phyloP scores from a whole-genome alignment of 2,329 filamentous ascomycete species.

The Penicillium sp. region DNA sequence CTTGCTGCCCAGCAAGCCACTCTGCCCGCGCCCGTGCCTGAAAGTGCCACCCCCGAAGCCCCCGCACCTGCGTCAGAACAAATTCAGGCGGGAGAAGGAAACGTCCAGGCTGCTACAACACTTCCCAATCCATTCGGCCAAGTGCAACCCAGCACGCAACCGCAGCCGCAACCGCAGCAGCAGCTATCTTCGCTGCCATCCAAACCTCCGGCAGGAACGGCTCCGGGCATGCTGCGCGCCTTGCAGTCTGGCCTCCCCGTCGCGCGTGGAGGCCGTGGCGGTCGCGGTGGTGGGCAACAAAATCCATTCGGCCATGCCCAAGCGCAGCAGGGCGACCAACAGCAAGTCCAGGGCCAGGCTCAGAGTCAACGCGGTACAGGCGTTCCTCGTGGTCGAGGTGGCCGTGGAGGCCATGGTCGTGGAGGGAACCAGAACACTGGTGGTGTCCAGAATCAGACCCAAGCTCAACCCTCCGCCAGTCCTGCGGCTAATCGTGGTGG shows the following conservation, averaged over 20 bases:
- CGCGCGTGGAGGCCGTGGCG: slow-evolving; percentile 44
- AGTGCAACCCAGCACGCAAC: slow-evolving; percentile 24
- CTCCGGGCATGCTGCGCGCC: slow-evolving; percentile 44
- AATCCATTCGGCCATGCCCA: slow-evolving; percentile 32
- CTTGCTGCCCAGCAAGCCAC: slow-evolving; percentile 11
- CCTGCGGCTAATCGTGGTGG: slow-evolving; percentile 38
- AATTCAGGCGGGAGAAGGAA: slow-evolving; percentile 18
- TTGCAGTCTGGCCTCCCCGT: slow-evolving; percentile 49
- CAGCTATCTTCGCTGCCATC: slow-evolving; percentile 28
- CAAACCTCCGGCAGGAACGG: slow-evolving; percentile 39
- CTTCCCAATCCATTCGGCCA: slow-evolving; percentile 31
- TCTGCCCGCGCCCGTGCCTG: not conserved
- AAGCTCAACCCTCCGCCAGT: slow-evolving; percentile 27
- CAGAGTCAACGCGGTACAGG: slow-evolving; percentile 39
- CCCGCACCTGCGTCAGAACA: slow-evolving; percentile 12
- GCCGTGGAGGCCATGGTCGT: slow-evolving; percentile 38
- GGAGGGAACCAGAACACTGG: slow-evolving; percentile 44
- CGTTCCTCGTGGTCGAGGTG: slow-evolving; percentile 49
- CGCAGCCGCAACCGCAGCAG: slow-evolving; percentile 24
- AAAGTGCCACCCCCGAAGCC: slow-evolving; percentile 6
- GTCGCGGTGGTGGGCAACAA: slow-evolving; percentile 41
- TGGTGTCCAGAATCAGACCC: slow-evolving; percentile 8
- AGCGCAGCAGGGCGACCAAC: slow-evolving; percentile 28
- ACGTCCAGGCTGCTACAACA: slow-evolving; percentile 15
- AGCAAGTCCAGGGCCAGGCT: slow-evolving; percentile 24